phyloP scores from a whole-genome alignment of 306 rosid genomes.

The Fagus sylvatica region DNA sequence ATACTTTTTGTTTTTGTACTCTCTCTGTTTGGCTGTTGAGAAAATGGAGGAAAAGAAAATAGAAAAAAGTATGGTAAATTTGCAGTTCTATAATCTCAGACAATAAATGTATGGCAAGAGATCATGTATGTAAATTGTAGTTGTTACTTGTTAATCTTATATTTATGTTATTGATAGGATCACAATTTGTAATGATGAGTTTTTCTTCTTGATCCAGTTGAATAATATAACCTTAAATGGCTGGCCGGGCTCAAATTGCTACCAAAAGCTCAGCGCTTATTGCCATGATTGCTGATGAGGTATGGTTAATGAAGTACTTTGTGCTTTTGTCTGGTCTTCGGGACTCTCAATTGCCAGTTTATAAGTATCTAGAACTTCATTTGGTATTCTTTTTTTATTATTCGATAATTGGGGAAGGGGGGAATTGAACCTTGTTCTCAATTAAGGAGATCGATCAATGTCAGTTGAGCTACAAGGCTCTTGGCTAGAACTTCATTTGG shows the following conservation, averaged over 20 bases:
- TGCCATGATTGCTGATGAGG: constrained; percentile 97
- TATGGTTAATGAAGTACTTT: constrained; percentile 25
- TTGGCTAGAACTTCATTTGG: background rate
- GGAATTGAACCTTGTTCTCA: no score
- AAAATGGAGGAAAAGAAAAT: background rate
- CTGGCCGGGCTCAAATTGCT: constrained; percentile 61
- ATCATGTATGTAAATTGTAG: background rate
- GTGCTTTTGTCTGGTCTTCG: background rate
- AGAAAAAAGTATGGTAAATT: background rate
- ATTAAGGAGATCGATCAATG: no score
- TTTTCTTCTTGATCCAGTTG: constrained; percentile 9
- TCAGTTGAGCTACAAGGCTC: no score
- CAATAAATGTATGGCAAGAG: background rate
- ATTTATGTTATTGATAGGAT: background rate
- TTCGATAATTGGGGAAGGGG: no score
- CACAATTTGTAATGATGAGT: background rate
- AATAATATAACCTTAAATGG: constrained; percentile 40
- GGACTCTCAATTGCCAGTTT: background rate
- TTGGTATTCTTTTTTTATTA: background rate
- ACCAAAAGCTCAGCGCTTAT: constrained; percentile 66
- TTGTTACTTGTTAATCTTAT: background rate
- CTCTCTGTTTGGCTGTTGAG: background rate
- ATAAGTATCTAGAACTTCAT: background rate
- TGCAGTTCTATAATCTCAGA: background rate
- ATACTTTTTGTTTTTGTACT: no score